Percentiles rank a stretch among this genome's conserved stretches.
phyloP scores from a whole-genome alignment of 2,329 filamentous ascomycete genomes.

The Neonectria hederae region DNA sequence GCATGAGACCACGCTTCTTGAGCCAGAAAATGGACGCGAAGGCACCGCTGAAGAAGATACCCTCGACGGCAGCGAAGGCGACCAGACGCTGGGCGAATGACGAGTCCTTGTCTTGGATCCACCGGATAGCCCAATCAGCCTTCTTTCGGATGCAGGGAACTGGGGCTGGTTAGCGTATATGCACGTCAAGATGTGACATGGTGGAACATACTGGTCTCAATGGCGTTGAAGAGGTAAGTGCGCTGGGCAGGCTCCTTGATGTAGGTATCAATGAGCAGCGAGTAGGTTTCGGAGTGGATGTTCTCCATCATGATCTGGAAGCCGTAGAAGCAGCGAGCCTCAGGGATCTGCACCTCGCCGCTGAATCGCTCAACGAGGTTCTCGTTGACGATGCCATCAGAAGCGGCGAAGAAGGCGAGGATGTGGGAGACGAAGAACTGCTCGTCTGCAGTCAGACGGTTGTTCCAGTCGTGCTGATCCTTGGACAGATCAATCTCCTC shows the following conservation, averaged over 20 bases:
- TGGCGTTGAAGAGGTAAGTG: slow-evolving; percentile 95
- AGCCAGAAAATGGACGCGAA: slow-evolving; percentile 99
- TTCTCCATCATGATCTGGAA: slow-evolving; percentile 99
- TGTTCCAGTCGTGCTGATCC: slow-evolving; percentile 99
- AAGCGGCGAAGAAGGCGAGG: slow-evolving; percentile 98
- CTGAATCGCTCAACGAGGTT: slow-evolving; percentile 99
- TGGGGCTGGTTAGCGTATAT: slow-evolving; percentile 47
- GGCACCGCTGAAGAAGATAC: slow-evolving; percentile 99
- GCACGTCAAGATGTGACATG: neutral
- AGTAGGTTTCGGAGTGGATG: slow-evolving; percentile 99
- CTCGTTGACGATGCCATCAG: slow-evolving; percentile 99
- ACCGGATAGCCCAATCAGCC: slow-evolving; percentile 95
- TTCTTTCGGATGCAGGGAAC: slow-evolving; percentile 98
- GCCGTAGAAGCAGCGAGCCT: slow-evolving; percentile 99
- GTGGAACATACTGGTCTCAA: slow-evolving; percentile 84
- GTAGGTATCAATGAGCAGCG: slow-evolving; percentile 97
- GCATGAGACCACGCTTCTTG: slow-evolving; percentile 99
- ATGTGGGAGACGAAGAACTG: slow-evolving; percentile 99
- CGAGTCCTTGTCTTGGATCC: slow-evolving; percentile 93
- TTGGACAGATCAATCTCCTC: slow-evolving; percentile 99
- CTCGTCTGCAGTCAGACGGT: slow-evolving; percentile 95
- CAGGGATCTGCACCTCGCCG: slow-evolving; percentile 93
- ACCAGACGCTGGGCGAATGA: slow-evolving; percentile 96
- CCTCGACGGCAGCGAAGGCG: slow-evolving; percentile 96
- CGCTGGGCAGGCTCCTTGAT: slow-evolving; percentile 97